phyloP scores from a whole-genome alignment of 2,329 filamentous ascomycete species.

The Acrocalymma vagum region DNA sequence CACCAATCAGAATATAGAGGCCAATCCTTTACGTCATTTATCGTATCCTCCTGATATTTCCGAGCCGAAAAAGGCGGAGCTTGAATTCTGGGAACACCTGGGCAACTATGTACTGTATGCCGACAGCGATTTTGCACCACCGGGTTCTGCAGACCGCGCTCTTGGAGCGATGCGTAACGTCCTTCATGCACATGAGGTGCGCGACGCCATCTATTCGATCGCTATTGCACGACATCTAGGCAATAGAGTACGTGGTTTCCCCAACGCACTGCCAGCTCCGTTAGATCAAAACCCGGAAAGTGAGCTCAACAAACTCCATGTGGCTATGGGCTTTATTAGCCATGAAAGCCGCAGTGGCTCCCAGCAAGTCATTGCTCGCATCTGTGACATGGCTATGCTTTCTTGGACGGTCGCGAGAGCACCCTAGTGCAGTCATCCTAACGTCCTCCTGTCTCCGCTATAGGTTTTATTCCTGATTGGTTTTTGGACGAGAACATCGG shows the following conservation, averaged over 20 bases:
- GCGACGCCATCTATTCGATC: conserved; percentile 90
- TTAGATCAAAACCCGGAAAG: conserved; percentile 42
- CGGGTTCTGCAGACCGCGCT: conserved; percentile 70
- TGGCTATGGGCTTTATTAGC: conserved; percentile 59
- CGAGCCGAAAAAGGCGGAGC: conserved; percentile 57
- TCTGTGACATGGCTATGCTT: conserved; percentile 59
- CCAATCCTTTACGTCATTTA: conserved; percentile 65
- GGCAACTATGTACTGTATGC: conserved; percentile 74
- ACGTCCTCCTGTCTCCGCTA: background rate
- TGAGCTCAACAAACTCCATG: conserved; percentile 53
- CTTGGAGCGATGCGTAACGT: conserved; percentile 73
- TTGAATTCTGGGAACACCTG: conserved; percentile 84
- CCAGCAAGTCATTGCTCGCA: conserved; percentile 57
- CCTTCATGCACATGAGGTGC: conserved; percentile 82
- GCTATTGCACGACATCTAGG: conserved; percentile 80
- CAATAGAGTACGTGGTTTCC: conserved; percentile 61
- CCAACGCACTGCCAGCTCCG: conserved; percentile 45
- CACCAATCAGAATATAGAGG: conserved; percentile 71
- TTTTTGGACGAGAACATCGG: no score
- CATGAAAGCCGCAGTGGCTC: conserved; percentile 55
- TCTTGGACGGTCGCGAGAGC: conserved; percentile 49
- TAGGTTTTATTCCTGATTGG: no score
- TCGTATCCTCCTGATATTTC: conserved; percentile 54
- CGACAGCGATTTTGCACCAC: conserved; percentile 66
- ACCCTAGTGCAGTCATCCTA: conserved; percentile 13